phyloP scores from a whole-genome alignment of 2,329 filamentous ascomycete genomes.

The Fusarium tupiense region DNA sequence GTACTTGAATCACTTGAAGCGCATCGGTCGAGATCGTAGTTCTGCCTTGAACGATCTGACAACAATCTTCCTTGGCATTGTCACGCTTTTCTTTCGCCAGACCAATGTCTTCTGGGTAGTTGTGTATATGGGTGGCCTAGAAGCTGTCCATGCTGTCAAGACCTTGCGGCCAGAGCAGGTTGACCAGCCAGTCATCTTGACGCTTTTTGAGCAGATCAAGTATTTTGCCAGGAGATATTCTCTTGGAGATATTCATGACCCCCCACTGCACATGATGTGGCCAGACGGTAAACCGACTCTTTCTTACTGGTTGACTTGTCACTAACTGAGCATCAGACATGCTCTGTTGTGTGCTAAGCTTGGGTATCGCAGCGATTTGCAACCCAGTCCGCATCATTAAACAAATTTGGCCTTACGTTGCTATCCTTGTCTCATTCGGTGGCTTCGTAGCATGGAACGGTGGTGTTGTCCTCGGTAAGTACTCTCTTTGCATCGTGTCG shows the following conservation, averaged over 20 bases:
- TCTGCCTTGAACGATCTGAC: conserved; percentile 53
- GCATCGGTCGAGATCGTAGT: conserved; percentile 49
- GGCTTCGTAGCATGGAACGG: conserved; percentile 87
- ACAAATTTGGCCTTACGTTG: conserved; percentile 67
- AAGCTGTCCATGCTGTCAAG: conserved; percentile 63
- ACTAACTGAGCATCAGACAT: conserved; percentile 56
- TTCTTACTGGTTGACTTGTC: not conserved
- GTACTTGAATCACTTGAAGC: conserved; percentile 67
- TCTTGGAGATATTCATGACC: conserved; percentile 65
- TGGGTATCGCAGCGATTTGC: conserved; percentile 65
- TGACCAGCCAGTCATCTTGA: conserved; percentile 45
- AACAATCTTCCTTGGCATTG: conserved; percentile 66
- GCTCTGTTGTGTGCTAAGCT: conserved; percentile 68
- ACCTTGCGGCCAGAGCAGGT: conserved; percentile 49
- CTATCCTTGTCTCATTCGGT: conserved; percentile 73
- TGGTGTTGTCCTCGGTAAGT: conserved; percentile 85
- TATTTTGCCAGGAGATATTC: conserved; percentile 57
- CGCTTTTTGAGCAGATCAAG: conserved; percentile 48
- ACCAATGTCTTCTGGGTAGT: conserved; percentile 98
- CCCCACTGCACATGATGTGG: conserved; percentile 56
- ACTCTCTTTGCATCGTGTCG: not conserved
- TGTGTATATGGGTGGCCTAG: conserved; percentile 74
- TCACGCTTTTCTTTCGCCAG: conserved; percentile 82
- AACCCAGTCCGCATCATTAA: conserved; percentile 58
- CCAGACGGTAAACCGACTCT: conserved; percentile 58